Percentiles rank a stretch among this genome's conserved stretches.
Conservation (phyloP, 2,329 filamentous ascomycete species). For the Colletotrichum tamarilloi region DNA sequence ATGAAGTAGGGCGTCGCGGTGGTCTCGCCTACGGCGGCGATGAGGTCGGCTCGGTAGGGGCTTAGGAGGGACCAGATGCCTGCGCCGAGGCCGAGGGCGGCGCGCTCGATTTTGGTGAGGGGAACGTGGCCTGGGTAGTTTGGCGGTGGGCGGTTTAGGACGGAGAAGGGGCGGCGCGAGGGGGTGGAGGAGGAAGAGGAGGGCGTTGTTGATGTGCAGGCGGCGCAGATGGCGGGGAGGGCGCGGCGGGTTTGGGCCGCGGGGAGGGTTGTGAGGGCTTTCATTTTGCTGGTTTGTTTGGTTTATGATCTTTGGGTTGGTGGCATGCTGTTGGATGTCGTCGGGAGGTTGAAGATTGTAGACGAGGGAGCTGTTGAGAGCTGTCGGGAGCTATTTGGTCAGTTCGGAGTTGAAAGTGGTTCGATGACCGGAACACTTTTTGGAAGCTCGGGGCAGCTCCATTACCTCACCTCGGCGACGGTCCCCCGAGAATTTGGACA, state of each 20-base stretch:
- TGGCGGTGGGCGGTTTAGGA: slow-evolving; percentile 84
- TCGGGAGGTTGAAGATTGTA: background rate
- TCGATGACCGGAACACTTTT: slow-evolving; percentile 21
- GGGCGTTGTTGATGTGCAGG: slow-evolving; percentile 33
- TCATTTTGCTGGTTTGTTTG: background rate
- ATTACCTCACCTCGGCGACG: slow-evolving; percentile 25
- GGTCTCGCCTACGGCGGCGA: slow-evolving; percentile 92
- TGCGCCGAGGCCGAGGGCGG: slow-evolving; percentile 75
- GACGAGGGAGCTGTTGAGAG: background rate
- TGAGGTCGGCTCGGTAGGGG: slow-evolving; percentile 88
- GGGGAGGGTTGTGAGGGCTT: slow-evolving; percentile 17
- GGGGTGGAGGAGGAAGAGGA: slow-evolving; percentile 21
- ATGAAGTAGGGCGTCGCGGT: slow-evolving; percentile 97
- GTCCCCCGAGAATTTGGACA: background rate
- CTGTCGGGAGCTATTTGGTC: slow-evolving; percentile 13
- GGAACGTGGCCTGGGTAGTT: slow-evolving; percentile 95
- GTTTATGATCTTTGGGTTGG: background rate
- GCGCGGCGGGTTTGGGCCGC: slow-evolving; percentile 3
- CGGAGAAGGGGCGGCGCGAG: slow-evolving; percentile 70
- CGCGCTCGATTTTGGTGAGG: slow-evolving; percentile 80
- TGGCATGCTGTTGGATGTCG: background rate
- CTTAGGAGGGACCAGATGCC: slow-evolving; percentile 74
- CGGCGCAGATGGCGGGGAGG: slow-evolving; percentile 30
- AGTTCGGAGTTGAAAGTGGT: slow-evolving; percentile 13
- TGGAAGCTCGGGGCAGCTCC: slow-evolving; percentile 9